Conservation (phyloP, 139 green algal species). For the Pleodorina starrii region DNA sequence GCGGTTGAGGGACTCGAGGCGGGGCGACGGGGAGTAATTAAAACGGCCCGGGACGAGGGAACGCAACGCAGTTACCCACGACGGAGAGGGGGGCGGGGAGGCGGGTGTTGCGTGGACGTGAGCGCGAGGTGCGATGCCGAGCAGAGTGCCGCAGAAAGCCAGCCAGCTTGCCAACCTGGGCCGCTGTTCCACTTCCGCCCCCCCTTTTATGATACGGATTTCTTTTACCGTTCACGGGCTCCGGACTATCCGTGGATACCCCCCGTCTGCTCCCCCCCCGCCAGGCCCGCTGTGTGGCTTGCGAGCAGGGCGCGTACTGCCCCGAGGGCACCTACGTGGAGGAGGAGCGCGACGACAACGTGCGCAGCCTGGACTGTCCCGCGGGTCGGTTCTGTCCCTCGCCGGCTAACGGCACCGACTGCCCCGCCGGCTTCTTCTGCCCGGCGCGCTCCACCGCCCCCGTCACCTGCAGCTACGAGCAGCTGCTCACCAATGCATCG, state of each 20-base stretch:
- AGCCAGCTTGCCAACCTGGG: no score
- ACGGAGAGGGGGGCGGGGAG: no score
- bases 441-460: not conserved
- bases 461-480: not conserved
- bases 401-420: not conserved
- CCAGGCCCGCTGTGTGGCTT: constrained; percentile 42
- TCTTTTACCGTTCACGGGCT: not conserved
- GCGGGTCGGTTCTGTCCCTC: constrained; percentile 40
- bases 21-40: no score
- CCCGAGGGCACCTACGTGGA: constrained; percentile 40
- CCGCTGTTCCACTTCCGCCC: not conserved
- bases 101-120: no score
- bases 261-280: not conserved
- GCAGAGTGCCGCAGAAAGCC: no score
- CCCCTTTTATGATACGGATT: not conserved
- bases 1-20: no score
- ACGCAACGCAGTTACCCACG: no score
- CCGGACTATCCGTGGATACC: not conserved
- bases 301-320: constrained; percentile 30
- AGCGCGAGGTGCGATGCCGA: no score
- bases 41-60: no score
- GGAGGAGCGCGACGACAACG: not conserved
- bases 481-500: not conserved
- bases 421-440: constrained; percentile 26
- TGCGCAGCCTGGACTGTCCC: constrained; percentile 24